Base-by-base conservation (phyloP, 2,329 filamentous ascomycete genomes). In the Alternaria ethzedia region DNA sequence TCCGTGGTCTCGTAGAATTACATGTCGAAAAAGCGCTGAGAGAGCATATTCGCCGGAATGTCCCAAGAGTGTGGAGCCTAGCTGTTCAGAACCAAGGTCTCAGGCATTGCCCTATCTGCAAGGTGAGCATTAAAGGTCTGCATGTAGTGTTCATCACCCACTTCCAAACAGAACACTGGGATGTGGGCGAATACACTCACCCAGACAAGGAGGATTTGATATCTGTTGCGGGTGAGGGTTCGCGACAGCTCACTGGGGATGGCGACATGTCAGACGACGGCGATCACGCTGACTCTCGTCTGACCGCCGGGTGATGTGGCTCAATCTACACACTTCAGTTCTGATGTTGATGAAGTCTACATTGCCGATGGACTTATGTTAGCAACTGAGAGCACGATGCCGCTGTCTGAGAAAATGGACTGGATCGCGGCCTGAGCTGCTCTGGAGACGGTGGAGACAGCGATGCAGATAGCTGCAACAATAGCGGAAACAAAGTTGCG, bases 261-360 rank as follows among this genome's bases (percentile, higher is more conserved):
- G 17, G 12, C 43, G 20, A 45, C 20, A 45, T 21, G 17, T 12
- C 4, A 51, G 49, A 36, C 3, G 28, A 41, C 36, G 36, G 36
- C 36, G n/a, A 17, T 1, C 36, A 41, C 36, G 5, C 36, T 41
- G 36, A 15, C n/a, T 41, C 36, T 17, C 36, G 36, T 3, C 36
- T 17, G 6, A 41, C n/a, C 9, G 36, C 2, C 5, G 36, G n/a
- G 0, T 17, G 9, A 41, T 15, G 9, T 41, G n/a, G 1, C 0
- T 0, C n/a, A 1, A 41, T 10, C 15, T 0, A 0, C n/a, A 41
- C 11, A 0, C 5, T 17, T n/a, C 4, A 7, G 15, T 17, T 41
- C n/a, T n/a, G 9, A 41, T 1, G 0, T 41, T 0, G 0, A 3
- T 3, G 36, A 17, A 41, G 5, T 41, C 4, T 17, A 3, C 6